Base-by-base conservation (phyloP, 2,329 filamentous ascomycete species). In the Ceratocystiopsis brevicomis region DNA sequence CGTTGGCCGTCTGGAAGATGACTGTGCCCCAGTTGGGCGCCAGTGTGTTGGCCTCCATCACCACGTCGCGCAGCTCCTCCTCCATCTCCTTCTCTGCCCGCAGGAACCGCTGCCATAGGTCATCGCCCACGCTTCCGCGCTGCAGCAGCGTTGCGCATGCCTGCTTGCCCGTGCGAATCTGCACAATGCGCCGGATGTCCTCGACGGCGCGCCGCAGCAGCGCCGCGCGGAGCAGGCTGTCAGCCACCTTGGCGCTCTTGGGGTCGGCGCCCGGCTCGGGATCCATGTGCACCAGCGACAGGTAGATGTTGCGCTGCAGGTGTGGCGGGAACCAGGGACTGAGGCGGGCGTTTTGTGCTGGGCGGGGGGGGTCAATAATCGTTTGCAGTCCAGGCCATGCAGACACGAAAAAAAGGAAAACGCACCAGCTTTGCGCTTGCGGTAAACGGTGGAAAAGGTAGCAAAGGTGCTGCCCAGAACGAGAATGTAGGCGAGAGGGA, bases 31-130 rank as follows among this genome's bases (percentile, higher is more conserved):
- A 98, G 59, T 80, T 79, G 40, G 83, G 79, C 1, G 76, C 71
- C 50, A 95, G 81, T 17, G 82, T 86, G 58, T 96, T 96, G 54
- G 92, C 90, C 85, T 96, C 88, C 53, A 78, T 74, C 33, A 96
- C 86, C 19, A 96, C 88, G 61, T 98, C 90, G 53, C 84, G 76
- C 48, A 98, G 69, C 63, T 98, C 90, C 52, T 86, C 84, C 64
- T 98, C 87, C 68, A 96, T 92, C 63, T 98, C 90, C 66, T 92
- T 87, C 71, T 98, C 90, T 1, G 88, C 90, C 41, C 85, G 73
- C 61, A 78, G 63, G 61, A 96, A 94, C 36, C 88, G 72, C 66
- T 95, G 84, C 81, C 86, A 94, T 52, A 98, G 63, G 60, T 98
- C 90, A 58, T 98, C 90, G 14, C 90, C 88, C 2, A 98, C 86